Conservation (phyloP, 179 eudicot species). For the Gypsophila paniculata region DNA sequence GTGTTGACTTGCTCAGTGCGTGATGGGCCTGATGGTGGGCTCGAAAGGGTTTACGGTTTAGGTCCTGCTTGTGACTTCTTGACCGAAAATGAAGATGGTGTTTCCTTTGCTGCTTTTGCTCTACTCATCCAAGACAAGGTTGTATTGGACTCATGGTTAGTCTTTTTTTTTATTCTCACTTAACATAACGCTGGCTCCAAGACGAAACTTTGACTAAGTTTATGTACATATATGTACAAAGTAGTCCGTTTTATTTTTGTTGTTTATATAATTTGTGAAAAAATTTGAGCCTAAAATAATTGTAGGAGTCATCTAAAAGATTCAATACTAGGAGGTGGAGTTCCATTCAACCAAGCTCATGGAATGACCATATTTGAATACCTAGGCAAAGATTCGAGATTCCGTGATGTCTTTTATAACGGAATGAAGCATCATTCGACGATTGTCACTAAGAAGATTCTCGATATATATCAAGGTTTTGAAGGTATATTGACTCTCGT, state of each 20-base stretch:
- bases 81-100: too few relatives aligned
- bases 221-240: too few relatives aligned
- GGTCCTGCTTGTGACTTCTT: too few relatives aligned
- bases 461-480: slow-evolving; percentile 25
- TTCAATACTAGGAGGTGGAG: slow-evolving; percentile 12
- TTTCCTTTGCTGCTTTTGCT: too few relatives aligned
- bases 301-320: slow-evolving; percentile 27
- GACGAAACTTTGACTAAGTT: too few relatives aligned
- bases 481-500: slow-evolving; percentile 19
- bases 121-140: too few relatives aligned
- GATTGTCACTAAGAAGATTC: slow-evolving; percentile 22
- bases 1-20: slow-evolving; percentile 20
- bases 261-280: too few relatives aligned
- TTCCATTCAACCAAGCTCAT: slow-evolving; percentile 20
- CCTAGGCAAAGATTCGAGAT: slow-evolving; percentile 21
- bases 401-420: slow-evolving; percentile 18
- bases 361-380: slow-evolving; percentile 25
- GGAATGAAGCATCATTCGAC: slow-evolving; percentile 32
- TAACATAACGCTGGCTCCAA: too few relatives aligned
- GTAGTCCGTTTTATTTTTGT: too few relatives aligned
- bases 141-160: too few relatives aligned
- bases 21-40: slow-evolving; percentile 11
- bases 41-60: background rate
- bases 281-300: too few relatives aligned
- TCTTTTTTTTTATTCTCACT: too few relatives aligned